These are phyloP conservation scores for Leersia perrieri DNA, from an alignment of 176 grass and related monocot genomes.

Conservation along the genomic window DNA sequence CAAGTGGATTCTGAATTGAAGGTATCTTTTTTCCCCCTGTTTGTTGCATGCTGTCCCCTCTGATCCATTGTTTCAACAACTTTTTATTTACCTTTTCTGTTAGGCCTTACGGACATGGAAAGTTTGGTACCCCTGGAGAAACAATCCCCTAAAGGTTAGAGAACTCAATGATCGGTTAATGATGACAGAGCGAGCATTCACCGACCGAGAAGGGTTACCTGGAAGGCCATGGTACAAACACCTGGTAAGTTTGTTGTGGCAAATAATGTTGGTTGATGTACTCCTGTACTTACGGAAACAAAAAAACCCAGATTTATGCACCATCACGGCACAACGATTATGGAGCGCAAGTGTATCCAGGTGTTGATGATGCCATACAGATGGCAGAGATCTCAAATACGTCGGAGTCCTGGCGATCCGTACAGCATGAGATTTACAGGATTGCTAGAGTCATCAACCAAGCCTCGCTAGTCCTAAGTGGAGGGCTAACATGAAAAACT, in stretches of 20 bases:
- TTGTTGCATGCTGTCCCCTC: background rate
- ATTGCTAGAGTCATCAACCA: conserved; percentile 63
- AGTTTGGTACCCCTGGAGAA: conserved; percentile 44
- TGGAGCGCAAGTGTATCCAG: conserved; percentile 70
- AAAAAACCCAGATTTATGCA: conserved; percentile 62
- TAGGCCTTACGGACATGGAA: conserved; percentile 59
- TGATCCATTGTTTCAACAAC: background rate
- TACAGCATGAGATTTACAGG: conserved; percentile 82
- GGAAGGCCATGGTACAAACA: conserved; percentile 93
- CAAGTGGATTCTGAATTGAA: conserved; percentile 71
- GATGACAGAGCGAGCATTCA: conserved; percentile 83
- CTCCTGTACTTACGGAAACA: background rate
- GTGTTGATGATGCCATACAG: conserved; percentile 62
- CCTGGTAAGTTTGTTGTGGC: conserved; percentile 46
- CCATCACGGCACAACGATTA: conserved; percentile 74
- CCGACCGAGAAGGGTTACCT: conserved; percentile 60
- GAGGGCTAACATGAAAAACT: conserved; percentile 44
- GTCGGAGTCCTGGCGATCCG: conserved; percentile 46
- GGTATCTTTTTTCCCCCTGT: conserved; percentile 42
- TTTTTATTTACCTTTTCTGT: background rate
- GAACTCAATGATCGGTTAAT: conserved; percentile 81
- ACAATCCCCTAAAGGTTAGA: conserved; percentile 51
- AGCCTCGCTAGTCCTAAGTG: conserved; percentile 56
- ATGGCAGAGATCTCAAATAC: conserved; percentile 54
- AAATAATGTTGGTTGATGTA: background rate